Evolutionary conservation across 2,329 filamentous ascomycete species (phyloP), one percentile per base, ranked within the genome.

Genomic region (Penicillium aurantiogriseum): DNA sequence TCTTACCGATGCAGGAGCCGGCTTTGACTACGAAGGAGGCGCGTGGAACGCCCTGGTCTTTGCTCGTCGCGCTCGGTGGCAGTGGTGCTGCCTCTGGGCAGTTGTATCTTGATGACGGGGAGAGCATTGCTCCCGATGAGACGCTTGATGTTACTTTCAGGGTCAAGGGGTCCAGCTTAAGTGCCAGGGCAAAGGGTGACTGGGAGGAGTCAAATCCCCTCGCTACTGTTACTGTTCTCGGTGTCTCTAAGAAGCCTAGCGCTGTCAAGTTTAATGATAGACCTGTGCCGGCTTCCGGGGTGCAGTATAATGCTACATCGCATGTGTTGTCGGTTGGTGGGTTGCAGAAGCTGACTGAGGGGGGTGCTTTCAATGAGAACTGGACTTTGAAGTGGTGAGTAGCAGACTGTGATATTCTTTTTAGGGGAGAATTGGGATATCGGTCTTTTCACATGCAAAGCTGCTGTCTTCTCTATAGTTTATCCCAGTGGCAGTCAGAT

Each of bases 71-170:
- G 2, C 80, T 89, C 1, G 79, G 82, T 60, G 65, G 68, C 1
- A 67, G 80, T 17, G 85, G 85, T 0, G 71, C 73, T 1, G 88
- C 89, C 0, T 75, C 67, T 2, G 89, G 89, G 0, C 71, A 77
- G 19, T 72, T 92, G 31, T 92, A 92, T 68, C 69, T 92, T 8
- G 90, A 92, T 65, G 90, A 93, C 64, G 89, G 90, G 1, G 87
- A 88, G 74, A 89, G 85, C 54, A 57, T 91, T 8, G 66, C 72
- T 35, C 87, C 83, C 0, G 77, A 81, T 13, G 76, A 79, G 0
- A 86, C 81, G 0, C 78, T 86, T 5, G 79, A 78, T 58, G 81
- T 91, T 25, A 67, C 78, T 5, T 71, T 72, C 56, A 48, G 36
- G 23, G 68, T 60, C 8, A 56, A 59, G 6, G 33, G 55, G 4